Evolutionary conservation across 2,329 filamentous ascomycete genomes (phyloP).

Genomic region (Cryphonectria radicalis): DNA sequence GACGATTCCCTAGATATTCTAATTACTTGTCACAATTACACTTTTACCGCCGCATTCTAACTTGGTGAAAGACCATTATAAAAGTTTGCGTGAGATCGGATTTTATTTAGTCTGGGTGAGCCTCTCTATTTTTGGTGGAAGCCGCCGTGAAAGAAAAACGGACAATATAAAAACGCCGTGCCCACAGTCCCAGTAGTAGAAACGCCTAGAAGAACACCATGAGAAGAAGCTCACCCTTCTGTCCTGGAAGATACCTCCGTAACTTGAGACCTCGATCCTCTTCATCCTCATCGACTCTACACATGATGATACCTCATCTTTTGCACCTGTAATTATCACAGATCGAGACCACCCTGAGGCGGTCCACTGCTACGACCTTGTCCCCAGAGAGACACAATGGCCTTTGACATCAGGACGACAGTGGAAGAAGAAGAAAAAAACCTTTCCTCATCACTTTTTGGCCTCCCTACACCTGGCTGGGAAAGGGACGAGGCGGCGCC

Average conservation of each 20-base stretch:
- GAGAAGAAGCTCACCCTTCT: neutral
- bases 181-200: neutral
- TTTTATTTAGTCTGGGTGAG: neutral
- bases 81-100: neutral
- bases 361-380: too few relatives aligned
- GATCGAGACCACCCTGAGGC: too few relatives aligned
- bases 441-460: neutral
- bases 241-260: neutral
- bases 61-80: neutral
- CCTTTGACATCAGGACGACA: neutral
- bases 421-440: neutral
- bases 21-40: neutral
- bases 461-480: neutral
- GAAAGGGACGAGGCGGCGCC: conserved; percentile 3
- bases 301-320: neutral
- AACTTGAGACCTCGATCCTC: neutral
- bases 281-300: neutral
- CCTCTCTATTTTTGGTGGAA: neutral
- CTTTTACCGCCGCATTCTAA: neutral
- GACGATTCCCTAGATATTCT: conserved; percentile 26
- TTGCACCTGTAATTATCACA: too few relatives aligned
- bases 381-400: neutral
- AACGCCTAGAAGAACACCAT: neutral
- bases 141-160: neutral
- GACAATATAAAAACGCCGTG: neutral